A percentile compares a stretch with the other conserved stretches of the same genome.
Conservation (phyloP, 176 grass and related monocot genomes). For the Dactylis glomerata region DNA sequence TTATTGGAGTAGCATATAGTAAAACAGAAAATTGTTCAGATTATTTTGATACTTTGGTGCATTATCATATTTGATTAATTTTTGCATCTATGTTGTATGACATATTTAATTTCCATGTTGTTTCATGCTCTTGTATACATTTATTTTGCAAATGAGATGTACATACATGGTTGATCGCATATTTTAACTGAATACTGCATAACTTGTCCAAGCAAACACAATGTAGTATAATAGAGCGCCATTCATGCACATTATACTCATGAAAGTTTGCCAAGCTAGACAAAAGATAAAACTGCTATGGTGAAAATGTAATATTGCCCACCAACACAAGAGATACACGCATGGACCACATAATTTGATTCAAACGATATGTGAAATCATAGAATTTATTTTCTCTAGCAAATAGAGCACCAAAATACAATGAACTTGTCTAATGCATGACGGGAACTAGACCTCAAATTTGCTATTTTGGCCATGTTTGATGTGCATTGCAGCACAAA, state of each 20-base stretch:
- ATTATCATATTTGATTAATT: background rate
- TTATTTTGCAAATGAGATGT: background rate
- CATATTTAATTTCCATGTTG: background rate
- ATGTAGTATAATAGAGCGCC: background rate
- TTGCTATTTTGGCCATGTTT: background rate
- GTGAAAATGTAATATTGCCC: background rate
- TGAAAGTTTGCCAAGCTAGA: background rate
- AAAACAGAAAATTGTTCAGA: background rate
- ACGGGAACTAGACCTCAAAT: background rate
- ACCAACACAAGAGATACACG: background rate
- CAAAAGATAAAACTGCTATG: background rate
- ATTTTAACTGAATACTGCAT: background rate
- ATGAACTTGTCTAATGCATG: background rate
- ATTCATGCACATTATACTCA: background rate
- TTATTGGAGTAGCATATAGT: background rate
- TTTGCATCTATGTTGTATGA: background rate
- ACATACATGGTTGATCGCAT: background rate
- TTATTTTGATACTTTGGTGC: background rate
- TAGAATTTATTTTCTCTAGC: background rate
- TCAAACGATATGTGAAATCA: background rate
- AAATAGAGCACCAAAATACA: background rate
- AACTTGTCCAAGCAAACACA: background rate
- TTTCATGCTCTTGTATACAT: background rate
- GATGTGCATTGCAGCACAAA: background rate
- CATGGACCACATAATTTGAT: background rate